Conservation (phyloP, 305 asterid genomes). For the Fraxinus nigra region DNA sequence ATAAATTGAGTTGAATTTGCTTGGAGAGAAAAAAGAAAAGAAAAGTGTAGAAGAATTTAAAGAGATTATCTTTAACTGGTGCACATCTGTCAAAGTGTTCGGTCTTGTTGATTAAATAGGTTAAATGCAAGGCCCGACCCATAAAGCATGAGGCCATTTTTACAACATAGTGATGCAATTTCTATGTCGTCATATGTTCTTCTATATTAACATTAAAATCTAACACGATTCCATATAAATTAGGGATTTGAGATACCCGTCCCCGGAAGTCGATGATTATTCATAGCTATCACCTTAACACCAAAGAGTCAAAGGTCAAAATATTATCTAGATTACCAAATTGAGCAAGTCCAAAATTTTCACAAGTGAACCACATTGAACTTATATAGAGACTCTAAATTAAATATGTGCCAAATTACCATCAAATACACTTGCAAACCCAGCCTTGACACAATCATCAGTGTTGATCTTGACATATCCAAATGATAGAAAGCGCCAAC, state of each 20-base stretch:
- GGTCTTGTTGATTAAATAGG: not conserved
- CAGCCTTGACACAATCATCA: too few species aligned
- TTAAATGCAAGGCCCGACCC: not conserved
- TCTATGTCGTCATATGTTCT: not conserved
- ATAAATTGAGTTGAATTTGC: slow-evolving; percentile 10
- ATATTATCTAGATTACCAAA: not conserved
- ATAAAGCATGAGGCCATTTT: not conserved
- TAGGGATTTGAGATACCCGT: not conserved
- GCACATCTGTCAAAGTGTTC: slow-evolving; percentile 11
- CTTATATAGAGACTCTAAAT: not conserved
- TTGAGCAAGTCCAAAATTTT: not conserved
- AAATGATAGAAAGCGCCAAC: too few species aligned
- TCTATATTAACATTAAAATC: not conserved
- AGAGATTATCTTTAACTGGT: slow-evolving; percentile 20
- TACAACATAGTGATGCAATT: slow-evolving; percentile 10
- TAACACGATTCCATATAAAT: not conserved
- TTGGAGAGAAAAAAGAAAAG: not conserved
- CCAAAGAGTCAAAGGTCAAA: not conserved
- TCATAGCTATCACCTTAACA: too few species aligned
- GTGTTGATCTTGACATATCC: too few species aligned
- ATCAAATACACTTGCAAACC: not conserved
- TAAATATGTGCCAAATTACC: not conserved
- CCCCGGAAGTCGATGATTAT: too few species aligned
- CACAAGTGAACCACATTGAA: not conserved
- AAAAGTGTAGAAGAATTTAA: slow-evolving; percentile 14